phyloP scores from a whole-genome alignment of 176 grass and related monocot species.

The sorghum (Sorghum bicolor) region Sorghum_bicolor_NCBIv3 NC_012879.2:23209501-23210000 shows the following conservation, averaged over 20 bases:
- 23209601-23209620: conserved; percentile 14
- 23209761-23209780: conserved; percentile 33
- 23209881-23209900: conserved; percentile 31
- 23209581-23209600: conserved; percentile 3
- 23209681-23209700: conserved; percentile 19
- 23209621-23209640: conserved; percentile 8
- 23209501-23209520: conserved; percentile 10
- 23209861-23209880: conserved; percentile 29
- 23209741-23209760: conserved; percentile 2
- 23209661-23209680: neutral
- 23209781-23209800: conserved; percentile 43
- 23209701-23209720: neutral
- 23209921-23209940: conserved; percentile 67
- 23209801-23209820: conserved; percentile 31
- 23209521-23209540: conserved; percentile 15
- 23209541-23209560: neutral
- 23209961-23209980: conserved; percentile 77
- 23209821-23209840: conserved; percentile 57
- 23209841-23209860: conserved; percentile 36
- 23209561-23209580: conserved; percentile 23
- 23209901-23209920: conserved; percentile 65
- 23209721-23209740: conserved; percentile 27
- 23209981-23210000: conserved; percentile 42
- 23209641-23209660: neutral
- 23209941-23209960: conserved; percentile 71